A percentile compares a stretch with the other conserved stretches of the same genome.
Evolutionary conservation across 225 moss, liverwort and hornwort species (phyloP).

Genomic region (Climacium dendroides): DNA sequence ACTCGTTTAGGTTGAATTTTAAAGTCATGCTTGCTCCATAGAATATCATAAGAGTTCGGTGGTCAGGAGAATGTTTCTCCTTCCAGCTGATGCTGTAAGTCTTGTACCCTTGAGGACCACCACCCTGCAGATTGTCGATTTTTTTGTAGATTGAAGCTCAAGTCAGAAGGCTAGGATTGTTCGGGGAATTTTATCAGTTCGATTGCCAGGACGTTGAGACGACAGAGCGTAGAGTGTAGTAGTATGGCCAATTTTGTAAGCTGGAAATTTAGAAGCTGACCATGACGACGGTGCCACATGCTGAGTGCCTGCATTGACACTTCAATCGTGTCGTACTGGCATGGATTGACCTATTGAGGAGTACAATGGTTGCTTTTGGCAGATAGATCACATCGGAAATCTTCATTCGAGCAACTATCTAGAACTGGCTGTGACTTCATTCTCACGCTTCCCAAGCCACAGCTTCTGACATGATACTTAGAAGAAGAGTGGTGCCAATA

Average conservation of each 20-base stretch:
- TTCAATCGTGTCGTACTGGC: neutral
- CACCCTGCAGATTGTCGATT: neutral
- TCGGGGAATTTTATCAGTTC: neutral
- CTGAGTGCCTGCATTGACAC: neutral
- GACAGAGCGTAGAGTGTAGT: neutral
- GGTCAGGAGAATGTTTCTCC: neutral
- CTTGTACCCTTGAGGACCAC: neutral
- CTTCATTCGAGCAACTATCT: neutral
- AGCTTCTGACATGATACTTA: slow-evolving; percentile 5
- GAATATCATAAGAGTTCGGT: neutral
- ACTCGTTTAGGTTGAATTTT: neutral
- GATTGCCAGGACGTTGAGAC: neutral
- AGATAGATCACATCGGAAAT: neutral
- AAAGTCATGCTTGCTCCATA: neutral
- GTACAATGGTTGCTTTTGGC: neutral
- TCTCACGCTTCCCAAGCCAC: neutral
- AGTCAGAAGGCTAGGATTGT: neutral
- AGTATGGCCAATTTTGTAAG: neutral
- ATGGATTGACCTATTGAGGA: neutral
- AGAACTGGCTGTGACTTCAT: neutral
- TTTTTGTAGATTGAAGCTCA: neutral
- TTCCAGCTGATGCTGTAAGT: neutral
- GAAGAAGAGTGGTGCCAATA: neutral
- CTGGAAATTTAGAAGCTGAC: neutral
- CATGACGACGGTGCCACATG: neutral